Evolutionary conservation across 2,329 filamentous ascomycete genomes (phyloP), one percentile per base, ranked within the genome.

Genomic region (Neofusicoccum sp.): DNA sequence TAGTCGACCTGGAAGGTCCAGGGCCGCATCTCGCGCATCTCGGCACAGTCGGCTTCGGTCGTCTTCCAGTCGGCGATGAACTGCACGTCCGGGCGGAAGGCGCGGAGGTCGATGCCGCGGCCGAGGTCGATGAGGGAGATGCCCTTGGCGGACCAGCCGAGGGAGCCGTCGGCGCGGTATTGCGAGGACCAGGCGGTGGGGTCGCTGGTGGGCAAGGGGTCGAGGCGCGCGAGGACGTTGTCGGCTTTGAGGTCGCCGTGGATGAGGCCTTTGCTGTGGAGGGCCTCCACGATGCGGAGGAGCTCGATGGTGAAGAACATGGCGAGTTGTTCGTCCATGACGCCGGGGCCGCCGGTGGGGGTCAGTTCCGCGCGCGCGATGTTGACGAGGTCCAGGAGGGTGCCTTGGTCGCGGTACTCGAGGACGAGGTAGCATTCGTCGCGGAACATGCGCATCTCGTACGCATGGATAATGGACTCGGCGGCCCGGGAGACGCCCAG

Each of bases 1-100:
- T 98, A 96, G 79, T 99, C 95, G 68, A 97, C 92, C 76, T 99
- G 95, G 81, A 93, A 97, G 1, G 94, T 98, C 95, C 95, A 99
- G 0, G 93, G 93, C 1, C 94, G 85, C 63, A 92, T 86, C 78
- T 99, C 94, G 50, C 93, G 89, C 86, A 98, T 97, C 81, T 99
- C 95, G 16, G 91, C 89, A 76, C 95, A 99, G 77, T 99, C 95
- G 59, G 92, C 89, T 29, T 90, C 85, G 14, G 86, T 87, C 0
- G 92, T 93, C 76, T 95, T 91, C 95, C 95, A 99, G 78, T 99
- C 95, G 0, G 94, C 95, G 64, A 98, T 87, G 81, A 99, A 99
- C 68, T 89, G 88, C 9, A 94, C 92, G 45, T 89, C 85, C 0
- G 88, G 83, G 3, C 79, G 78, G 80, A 98, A 99, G 3, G 86